phyloP scores from a whole-genome alignment of 305 asterid genomes.

The Nicotiana rustica region DNA sequence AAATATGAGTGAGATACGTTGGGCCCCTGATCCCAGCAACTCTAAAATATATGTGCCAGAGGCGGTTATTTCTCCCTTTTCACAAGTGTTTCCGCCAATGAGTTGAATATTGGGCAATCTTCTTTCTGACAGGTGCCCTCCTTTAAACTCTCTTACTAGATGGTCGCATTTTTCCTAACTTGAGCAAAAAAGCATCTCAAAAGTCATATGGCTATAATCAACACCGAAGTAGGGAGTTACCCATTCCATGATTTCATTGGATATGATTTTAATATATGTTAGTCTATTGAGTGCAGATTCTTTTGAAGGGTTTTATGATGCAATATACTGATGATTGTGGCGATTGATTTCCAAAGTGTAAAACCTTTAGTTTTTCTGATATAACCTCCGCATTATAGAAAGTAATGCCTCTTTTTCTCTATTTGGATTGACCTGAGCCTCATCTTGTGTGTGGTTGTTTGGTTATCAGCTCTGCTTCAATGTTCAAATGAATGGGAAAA shows the following conservation, averaged over 20 bases:
- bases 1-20: constrained; percentile 54
- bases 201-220: neutral
- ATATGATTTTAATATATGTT: neutral
- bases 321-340: neutral
- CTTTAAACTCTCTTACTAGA: neutral
- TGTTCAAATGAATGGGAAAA: neutral
- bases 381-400: neutral
- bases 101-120: constrained; percentile 37
- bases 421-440: neutral
- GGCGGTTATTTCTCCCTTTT: constrained; percentile 54
- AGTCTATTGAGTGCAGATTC: neutral
- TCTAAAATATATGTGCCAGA: constrained; percentile 53
- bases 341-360: neutral
- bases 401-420: neutral
- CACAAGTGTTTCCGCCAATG: constrained; percentile 55
- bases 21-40: constrained; percentile 53
- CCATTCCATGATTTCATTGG: neutral
- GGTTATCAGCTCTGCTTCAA: neutral
- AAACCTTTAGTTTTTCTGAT: neutral
- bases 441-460: neutral
- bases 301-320: neutral
- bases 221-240: neutral
- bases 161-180: neutral
- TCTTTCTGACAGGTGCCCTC: neutral
- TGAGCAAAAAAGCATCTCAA: neutral